A percentile compares a stretch with the other conserved stretches of the same genome.
phyloP scores from a whole-genome alignment of 2,329 filamentous ascomycete genomes.

The Exophiala sp. region DNA sequence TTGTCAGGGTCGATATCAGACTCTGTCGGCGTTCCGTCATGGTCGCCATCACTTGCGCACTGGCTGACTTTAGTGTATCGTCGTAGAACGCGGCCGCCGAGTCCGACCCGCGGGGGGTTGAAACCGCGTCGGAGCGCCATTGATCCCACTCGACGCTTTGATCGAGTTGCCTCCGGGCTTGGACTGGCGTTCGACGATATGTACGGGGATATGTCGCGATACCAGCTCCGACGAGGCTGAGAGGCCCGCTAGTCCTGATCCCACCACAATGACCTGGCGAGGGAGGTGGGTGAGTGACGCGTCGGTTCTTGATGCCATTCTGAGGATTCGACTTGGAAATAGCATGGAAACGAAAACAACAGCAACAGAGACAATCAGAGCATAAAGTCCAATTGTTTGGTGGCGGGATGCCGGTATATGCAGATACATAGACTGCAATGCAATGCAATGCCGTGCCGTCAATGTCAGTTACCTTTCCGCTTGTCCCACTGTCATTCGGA shows the following conservation, averaged over 20 bases:
- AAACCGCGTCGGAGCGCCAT: slow-evolving; percentile 55
- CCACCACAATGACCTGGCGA: slow-evolving; percentile 52
- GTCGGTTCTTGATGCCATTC: slow-evolving; percentile 1
- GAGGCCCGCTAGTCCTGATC: slow-evolving; percentile 59
- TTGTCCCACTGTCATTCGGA: no score
- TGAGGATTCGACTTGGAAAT: background rate
- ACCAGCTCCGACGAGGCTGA: slow-evolving; percentile 55
- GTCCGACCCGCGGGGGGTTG: slow-evolving; percentile 37
- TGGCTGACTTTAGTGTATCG: slow-evolving; percentile 56
- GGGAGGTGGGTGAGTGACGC: background rate
- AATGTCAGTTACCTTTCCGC: no score
- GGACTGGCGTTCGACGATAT: slow-evolving; percentile 53
- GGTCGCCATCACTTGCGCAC: slow-evolving; percentile 30
- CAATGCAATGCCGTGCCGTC: no score
- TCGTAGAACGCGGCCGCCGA: slow-evolving; percentile 42
- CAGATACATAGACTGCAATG: background rate
- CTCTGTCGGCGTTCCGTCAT: slow-evolving; percentile 21
- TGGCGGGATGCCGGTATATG: background rate
- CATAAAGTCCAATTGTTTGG: background rate
- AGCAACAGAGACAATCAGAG: slow-evolving; percentile 1
- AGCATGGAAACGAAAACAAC: slow-evolving; percentile 8
- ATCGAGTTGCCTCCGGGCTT: slow-evolving; percentile 61
- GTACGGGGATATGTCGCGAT: slow-evolving; percentile 47
- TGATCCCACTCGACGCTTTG: slow-evolving; percentile 63
- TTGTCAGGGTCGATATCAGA: slow-evolving; percentile 44